phyloP scores from a whole-genome alignment of 1,284 basidiomycete species.

The Ganoderma leucocontextum region DNA sequence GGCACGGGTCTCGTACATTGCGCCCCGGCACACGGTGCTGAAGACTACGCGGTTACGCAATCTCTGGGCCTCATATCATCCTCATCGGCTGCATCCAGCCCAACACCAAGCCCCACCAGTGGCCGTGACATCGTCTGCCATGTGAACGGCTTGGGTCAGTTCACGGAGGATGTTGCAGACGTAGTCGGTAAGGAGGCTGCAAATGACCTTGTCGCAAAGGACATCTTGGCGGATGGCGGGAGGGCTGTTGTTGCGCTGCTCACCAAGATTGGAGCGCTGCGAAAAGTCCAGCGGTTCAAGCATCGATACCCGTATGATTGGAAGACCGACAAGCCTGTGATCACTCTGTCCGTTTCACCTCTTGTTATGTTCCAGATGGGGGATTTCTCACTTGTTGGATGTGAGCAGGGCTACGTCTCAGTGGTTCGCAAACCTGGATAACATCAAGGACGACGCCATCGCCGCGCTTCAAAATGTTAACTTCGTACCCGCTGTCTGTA shows the following conservation, averaged over 20 bases:
- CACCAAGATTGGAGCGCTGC: conserved; percentile 61
- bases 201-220: conserved; percentile 67
- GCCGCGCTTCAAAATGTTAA: conserved; percentile 75
- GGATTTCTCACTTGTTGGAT: neutral
- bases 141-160: conserved; percentile 85
- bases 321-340: conserved; percentile 94
- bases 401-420: conserved; percentile 88
- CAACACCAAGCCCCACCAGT: neutral
- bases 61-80: conserved; percentile 53
- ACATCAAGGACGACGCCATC: conserved; percentile 83
- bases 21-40: conserved; percentile 94
- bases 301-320: conserved; percentile 98
- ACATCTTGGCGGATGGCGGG: conserved; percentile 79
- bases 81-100: conserved; percentile 26
- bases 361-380: neutral
- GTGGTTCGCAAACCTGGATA: conserved; percentile 95
- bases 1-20: conserved; percentile 98
- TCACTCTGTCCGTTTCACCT: conserved; percentile 72
- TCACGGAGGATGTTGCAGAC: conserved; percentile 63
- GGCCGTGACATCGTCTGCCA: conserved; percentile 67
- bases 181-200: conserved; percentile 59
- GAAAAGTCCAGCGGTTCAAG: conserved; percentile 77
- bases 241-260: conserved; percentile 74
- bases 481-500: conserved; percentile 84
- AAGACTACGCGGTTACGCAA: conserved; percentile 87